Evolutionary conservation across 2,329 filamentous ascomycete genomes (phyloP).

Genomic region (Colletotrichum sp.): DNA sequence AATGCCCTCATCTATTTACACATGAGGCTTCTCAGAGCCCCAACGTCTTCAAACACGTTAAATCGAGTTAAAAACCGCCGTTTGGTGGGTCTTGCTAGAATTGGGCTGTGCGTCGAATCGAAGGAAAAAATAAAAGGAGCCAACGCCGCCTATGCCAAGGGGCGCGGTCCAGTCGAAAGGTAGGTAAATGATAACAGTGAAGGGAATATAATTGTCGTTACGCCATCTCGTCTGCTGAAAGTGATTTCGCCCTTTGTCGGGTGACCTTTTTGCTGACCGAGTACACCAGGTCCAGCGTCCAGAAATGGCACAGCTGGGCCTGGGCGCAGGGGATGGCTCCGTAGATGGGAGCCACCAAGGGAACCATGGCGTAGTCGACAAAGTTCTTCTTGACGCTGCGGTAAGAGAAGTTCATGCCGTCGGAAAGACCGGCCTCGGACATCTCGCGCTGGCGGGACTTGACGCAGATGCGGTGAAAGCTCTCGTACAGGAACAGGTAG

Average conservation of each 20-base stretch:
- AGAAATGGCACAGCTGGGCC: slow-evolving; percentile 73
- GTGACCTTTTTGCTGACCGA: slow-evolving; percentile 74
- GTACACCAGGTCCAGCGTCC: slow-evolving; percentile 72
- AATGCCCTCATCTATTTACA: slow-evolving; percentile 56
- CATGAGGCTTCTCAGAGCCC: slow-evolving; percentile 36
- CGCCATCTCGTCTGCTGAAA: slow-evolving; percentile 50
- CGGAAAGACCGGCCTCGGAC: slow-evolving; percentile 66
- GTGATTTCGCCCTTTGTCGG: slow-evolving; percentile 52
- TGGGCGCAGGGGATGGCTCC: slow-evolving; percentile 72
- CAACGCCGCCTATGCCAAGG: background rate
- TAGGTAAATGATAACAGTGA: background rate
- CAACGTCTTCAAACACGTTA: slow-evolving; percentile 27
- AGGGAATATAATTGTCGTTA: slow-evolving; percentile 35
- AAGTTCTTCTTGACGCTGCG: slow-evolving; percentile 61
- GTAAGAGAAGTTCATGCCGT: slow-evolving; percentile 70
- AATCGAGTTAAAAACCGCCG: slow-evolving; percentile 24
- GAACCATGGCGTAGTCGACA: slow-evolving; percentile 69
- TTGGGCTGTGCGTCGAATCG: slow-evolving; percentile 27
- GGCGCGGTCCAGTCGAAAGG: slow-evolving; percentile 1
- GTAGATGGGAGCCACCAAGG: slow-evolving; percentile 71
- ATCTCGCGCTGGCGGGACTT: slow-evolving; percentile 69
- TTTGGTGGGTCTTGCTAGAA: slow-evolving; percentile 22
- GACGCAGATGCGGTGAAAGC: slow-evolving; percentile 68
- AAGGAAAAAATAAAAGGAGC: slow-evolving; percentile 22
- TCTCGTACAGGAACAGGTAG: slow-evolving; percentile 72